Percentiles rank a stretch among this genome's conserved stretches.
phyloP scores from a whole-genome alignment of 306 rosid genomes.

The Potentilla sterilis region DNA sequence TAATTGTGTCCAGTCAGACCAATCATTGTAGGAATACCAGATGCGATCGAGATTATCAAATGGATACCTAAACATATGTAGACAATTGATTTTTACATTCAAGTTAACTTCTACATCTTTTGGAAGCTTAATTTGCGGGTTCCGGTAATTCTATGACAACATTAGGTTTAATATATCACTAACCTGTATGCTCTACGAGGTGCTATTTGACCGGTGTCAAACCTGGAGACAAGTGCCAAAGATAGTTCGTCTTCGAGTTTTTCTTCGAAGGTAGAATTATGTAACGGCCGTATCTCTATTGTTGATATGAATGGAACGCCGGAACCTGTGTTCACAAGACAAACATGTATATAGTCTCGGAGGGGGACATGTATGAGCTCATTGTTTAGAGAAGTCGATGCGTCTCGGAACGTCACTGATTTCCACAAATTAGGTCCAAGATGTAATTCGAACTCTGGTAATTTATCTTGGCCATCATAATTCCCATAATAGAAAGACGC shows the following conservation, averaged over 20 bases:
- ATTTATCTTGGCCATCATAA: slow-evolving; percentile 10
- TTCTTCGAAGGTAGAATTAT: neutral
- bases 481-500: slow-evolving; percentile 5
- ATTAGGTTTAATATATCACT: too few species aligned
- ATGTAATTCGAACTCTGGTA: slow-evolving; percentile 21
- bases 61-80: slow-evolving; percentile 30
- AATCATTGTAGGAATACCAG: slow-evolving; percentile 23
- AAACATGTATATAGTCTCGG: slow-evolving; percentile 12
- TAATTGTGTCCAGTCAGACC: neutral
- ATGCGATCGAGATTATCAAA: slow-evolving; percentile 36
- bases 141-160: too few species aligned
- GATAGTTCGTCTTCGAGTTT: neutral
- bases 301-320: slow-evolving; percentile 20
- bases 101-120: too few species aligned
- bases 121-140: too few species aligned
- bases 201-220: neutral
- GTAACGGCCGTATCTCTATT: slow-evolving; percentile 18
- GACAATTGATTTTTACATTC: too few species aligned
- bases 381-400: slow-evolving; percentile 14
- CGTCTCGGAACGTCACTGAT: slow-evolving; percentile 10
- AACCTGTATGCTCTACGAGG: neutral
- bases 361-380: slow-evolving; percentile 32
- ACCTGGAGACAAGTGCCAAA: neutral
- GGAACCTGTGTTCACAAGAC: slow-evolving; percentile 14
- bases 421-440: slow-evolving; percentile 26